Base-by-base conservation (phyloP, 169 alveolate species). In the Eimeria maxima region DNA sequence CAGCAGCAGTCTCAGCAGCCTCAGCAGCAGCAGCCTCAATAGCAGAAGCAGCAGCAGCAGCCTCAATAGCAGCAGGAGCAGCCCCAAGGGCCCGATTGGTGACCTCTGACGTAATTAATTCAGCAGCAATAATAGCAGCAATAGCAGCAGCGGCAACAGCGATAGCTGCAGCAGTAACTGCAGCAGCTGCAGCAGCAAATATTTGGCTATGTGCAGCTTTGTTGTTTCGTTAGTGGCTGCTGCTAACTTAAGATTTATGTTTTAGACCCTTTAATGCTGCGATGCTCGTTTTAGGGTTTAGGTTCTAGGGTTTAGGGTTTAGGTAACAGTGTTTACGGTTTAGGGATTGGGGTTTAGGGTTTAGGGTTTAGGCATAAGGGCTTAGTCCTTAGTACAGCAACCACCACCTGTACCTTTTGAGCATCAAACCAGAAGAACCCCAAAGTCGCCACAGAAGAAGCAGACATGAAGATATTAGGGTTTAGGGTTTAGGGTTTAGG, bases 31-130 rank as follows among this genome's bases (percentile, higher is more conserved):
- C 16, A 2, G 60, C 60, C 16, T 7, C 60, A 53, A 53, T 14
- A 53, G 60, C 60, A 53, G n/a, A n/a, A 78, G 67, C 88, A 78
- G 88, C 65, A 78, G 88, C 88, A 78, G 67, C 88, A 53, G 60
- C 60, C 10, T 7, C 60, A 53, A 53, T 14, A 53, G 60, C 60
- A 53, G 60, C 60, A 53, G 16, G 3, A 53, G 16, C 0, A 53
- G 1, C 60, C 16, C 20, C 6, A 53, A 53, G 20, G 16, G 60
- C 60, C 10, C 38, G 38, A 33, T 33, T 33, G 38, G 38, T 1
- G 38, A 33, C 38, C 38, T 33, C 38, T 33, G 38, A 33, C 38
- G 60, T 3, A 53, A 53, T 0, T 3, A 53, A 53, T 53, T 53
- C 20, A 53, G 10, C 16, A 14, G 60, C 60, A 53, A 14, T 60